Percentiles rank a stretch among this genome's conserved stretches.
These are phyloP conservation scores for Solanum arcanum DNA, from an alignment of 257 asterid genomes.

Conservation along the genomic window DNA sequence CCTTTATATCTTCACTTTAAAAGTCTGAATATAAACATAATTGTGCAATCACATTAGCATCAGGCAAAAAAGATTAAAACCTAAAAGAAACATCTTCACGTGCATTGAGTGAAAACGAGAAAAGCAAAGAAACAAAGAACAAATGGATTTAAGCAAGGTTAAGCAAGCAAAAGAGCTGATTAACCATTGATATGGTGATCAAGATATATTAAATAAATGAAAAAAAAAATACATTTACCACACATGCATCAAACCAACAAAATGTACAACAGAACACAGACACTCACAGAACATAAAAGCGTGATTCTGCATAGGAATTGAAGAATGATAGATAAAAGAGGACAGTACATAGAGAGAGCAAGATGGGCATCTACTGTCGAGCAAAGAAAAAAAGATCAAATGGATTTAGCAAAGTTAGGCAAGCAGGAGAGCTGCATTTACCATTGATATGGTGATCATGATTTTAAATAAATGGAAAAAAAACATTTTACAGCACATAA, in stretches of 20 bases:
- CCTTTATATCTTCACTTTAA: slow-evolving; percentile 10
- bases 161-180: neutral
- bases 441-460: neutral
- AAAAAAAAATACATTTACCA: neutral
- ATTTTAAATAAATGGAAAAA: neutral
- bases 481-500: neutral
- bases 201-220: neutral
- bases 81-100: neutral
- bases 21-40: neutral
- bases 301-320: neutral
- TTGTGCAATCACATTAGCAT: neutral
- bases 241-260: neutral
- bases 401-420: neutral
- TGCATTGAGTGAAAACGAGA: neutral
- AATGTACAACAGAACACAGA: neutral
- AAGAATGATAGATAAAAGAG: neutral
- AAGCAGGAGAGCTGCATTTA: neutral
- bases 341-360: neutral
- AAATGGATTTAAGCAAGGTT: neutral
- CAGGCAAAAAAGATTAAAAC: neutral
- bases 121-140: neutral
- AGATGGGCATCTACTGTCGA: neutral
- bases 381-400: neutral
- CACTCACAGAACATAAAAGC: neutral
- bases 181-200: neutral